Evolutionary conservation across 179 eudicot genomes (phyloP), one percentile per base, ranked within the genome.

Genomic region (Pouteria campechiana): DNA sequence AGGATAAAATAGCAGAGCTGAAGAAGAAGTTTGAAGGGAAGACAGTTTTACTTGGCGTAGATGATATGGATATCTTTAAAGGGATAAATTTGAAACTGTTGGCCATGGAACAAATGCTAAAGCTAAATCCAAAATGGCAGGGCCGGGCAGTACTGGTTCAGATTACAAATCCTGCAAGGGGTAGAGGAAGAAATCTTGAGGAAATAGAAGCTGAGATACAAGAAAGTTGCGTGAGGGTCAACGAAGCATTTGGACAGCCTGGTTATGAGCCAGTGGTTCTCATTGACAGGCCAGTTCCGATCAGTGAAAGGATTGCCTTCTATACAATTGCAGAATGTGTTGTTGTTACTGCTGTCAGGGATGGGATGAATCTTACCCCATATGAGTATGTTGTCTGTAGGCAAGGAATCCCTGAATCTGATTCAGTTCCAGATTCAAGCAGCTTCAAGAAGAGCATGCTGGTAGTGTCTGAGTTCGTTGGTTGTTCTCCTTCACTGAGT

Each of bases 401-500:
- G 58, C 75, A 81, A 42, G 87, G 92, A 23, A 31, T 70, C 14
- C 9, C 71, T 28, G 67, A 46, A 44, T 55, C 72, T 11, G 83
- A 69, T 48, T 32, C 65, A 3, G 57, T 47, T 30, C 51, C 81
- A n/a, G 58, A 58, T 36, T 37, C 41, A 23, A 49, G 23, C 52
- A 76, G 67, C 17, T 73, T 75, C 1, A 70, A 68, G 61, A 81
- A 75, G 61, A 85, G 95, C 58, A 75, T 81, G 95, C 51, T 85
- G 51, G 87, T 81, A 41, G 64, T 85, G 9, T 85, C 95, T 0
- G 95, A 81, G 46, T 84, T 84, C 41, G 72, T 84, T 14, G 94
- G 94, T 32, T 84, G 94, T 54, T 84, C 95, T 25, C 92, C 92
- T 28, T 84, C 92, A 32, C 74, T 84, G 17, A 84, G 92, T 65